These are phyloP conservation scores for Streptanthus diversifolius DNA, from an alignment of 345 rosid genomes.

Conservation along the genomic window DNA sequence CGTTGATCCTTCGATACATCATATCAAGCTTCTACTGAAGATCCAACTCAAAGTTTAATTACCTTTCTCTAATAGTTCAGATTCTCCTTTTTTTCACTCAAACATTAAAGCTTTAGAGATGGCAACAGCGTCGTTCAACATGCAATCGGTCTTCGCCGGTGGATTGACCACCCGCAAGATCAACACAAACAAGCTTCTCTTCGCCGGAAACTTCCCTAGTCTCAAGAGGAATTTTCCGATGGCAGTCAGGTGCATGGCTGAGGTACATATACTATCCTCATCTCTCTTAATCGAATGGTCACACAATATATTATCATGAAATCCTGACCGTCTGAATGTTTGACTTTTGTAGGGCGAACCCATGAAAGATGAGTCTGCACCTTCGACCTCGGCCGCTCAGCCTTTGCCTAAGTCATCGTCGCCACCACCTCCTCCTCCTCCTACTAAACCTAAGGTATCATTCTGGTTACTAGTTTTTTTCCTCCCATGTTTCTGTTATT, in stretches of 20 bases:
- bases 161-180: constrained; percentile 24
- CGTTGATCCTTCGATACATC: background rate
- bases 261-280: constrained; percentile 30
- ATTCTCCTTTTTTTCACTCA: background rate
- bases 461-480: background rate
- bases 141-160: constrained; percentile 46
- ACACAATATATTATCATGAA: background rate
- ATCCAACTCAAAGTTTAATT: background rate
- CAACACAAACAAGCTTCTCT: constrained; percentile 20
- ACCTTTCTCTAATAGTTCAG: background rate
- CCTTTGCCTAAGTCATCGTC: constrained; percentile 24
- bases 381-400: constrained; percentile 29
- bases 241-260: constrained; percentile 44
- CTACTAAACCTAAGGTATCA: constrained; percentile 32
- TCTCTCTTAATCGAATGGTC: background rate
- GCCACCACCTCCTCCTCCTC: constrained; percentile 23
- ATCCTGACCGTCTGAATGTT: background rate
- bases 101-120: constrained; percentile 23
- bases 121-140: constrained; percentile 37
- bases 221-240: constrained; percentile 26
- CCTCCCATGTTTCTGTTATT: background rate
- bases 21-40: constrained; percentile 12
- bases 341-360: constrained; percentile 26
- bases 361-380: constrained; percentile 20
- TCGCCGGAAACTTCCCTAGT: constrained; percentile 18